Evolutionary conservation across 225 moss, liverwort and hornwort species (phyloP).

Genomic region (Rhytidiadelphus loreus): DNA sequence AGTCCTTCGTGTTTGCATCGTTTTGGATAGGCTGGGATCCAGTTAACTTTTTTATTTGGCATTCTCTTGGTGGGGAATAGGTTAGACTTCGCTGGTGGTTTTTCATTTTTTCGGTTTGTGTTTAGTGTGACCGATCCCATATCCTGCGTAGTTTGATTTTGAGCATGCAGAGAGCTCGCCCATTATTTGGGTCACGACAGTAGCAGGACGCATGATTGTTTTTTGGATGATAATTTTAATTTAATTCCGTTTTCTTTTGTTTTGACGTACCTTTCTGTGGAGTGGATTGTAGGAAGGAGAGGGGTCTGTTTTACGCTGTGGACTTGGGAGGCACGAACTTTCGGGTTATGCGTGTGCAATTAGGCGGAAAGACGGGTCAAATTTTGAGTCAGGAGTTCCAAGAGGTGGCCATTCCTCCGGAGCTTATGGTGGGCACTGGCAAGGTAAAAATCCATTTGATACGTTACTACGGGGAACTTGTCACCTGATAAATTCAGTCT

Average conservation of each 20-base stretch:
- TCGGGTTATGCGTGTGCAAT: constrained; percentile 85
- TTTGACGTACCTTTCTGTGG: background rate
- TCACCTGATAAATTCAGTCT: background rate
- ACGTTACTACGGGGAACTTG: background rate
- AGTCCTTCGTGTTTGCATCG: background rate
- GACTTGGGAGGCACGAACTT: constrained; percentile 97
- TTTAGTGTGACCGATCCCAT: background rate
- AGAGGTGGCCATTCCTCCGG: constrained; percentile 85
- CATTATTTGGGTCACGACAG: background rate
- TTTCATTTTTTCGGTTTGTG: background rate
- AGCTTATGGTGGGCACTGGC: constrained; percentile 77
- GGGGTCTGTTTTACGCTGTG: constrained; percentile 79
- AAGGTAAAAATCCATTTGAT: constrained; percentile 35
- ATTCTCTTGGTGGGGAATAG: background rate
- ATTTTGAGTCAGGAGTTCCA: constrained; percentile 78
- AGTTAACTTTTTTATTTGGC: background rate
- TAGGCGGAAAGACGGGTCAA: constrained; percentile 74
- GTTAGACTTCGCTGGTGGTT: background rate
- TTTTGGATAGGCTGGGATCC: background rate
- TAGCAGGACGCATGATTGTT: background rate
- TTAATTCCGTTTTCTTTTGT: too few relatives aligned
- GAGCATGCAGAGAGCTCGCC: background rate
- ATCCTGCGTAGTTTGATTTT: background rate
- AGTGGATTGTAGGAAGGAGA: constrained; percentile 56
- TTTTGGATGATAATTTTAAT: background rate